Evolutionary conservation across 495 filamentous ascomycete species (phyloP).

Genomic region (Rhypophila decipiens): DNA sequence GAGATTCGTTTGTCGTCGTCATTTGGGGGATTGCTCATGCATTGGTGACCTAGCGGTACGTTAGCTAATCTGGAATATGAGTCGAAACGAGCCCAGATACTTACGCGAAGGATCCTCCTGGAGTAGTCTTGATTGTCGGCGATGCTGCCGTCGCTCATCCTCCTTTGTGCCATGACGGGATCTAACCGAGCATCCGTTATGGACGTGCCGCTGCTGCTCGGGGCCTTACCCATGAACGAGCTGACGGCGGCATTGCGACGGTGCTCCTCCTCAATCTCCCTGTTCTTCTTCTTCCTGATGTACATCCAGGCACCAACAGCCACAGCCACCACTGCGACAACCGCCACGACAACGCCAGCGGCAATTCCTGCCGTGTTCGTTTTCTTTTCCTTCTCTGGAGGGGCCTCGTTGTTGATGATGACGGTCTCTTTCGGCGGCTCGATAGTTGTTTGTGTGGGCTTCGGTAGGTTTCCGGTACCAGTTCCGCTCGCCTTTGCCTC

Average conservation of each 20-base stretch:
- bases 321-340: constrained; percentile 61
- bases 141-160: constrained; percentile 94
- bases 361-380: constrained; percentile 63
- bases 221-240: constrained; percentile 57
- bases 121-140: constrained; percentile 98
- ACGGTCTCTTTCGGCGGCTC: constrained; percentile 4
- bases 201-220: constrained; percentile 50
- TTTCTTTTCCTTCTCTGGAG: constrained; percentile 23
- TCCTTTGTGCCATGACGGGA: constrained; percentile 75
- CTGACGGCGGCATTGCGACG: constrained; percentile 65
- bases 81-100: constrained; percentile 10
- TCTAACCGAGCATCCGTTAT: constrained; percentile 82
- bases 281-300: constrained; percentile 65
- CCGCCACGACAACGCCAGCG: constrained; percentile 79
- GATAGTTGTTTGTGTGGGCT: background rate
- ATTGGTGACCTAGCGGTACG: constrained; percentile 45
- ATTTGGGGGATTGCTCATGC: constrained; percentile 37
- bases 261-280: constrained; percentile 73
- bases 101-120: constrained; percentile 85
- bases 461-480: no score
- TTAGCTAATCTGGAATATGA: background rate
- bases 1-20: constrained; percentile 43
- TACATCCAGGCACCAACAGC: constrained; percentile 67
- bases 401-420: constrained; percentile 10
- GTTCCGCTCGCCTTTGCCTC: no score